Evolutionary conservation across 164 flowering plant species (phyloP), one percentile per base, ranked within the genome.

Genomic region (Cinnamomum micranthum): DNA sequence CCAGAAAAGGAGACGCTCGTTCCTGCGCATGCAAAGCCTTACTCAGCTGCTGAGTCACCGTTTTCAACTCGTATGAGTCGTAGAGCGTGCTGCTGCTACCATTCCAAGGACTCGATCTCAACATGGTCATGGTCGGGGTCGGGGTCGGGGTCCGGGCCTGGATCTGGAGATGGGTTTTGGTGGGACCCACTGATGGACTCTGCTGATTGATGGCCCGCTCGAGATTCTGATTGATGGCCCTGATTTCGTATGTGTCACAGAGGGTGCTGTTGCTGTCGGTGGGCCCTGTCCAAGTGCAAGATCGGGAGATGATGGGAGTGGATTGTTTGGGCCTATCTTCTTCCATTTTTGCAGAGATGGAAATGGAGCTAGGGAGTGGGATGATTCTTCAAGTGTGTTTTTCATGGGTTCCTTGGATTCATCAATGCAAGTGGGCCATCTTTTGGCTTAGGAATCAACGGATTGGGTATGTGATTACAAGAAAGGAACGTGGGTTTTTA

Each of bases 41-140:
- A 71, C 83, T 87, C 71, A 89, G 87, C 58, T 85, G 92, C 9
- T 76, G 73, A 28, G 83, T 81, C 68, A 87, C 79, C 0, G 86
- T 88, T 41, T 60, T 78, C 50, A 89, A 77, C 79, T 89, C 89
- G 23, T 70, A 89, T 1, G 89, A 85, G 80, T 86, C 88, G 65
- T 76, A 83, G 28, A 87, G 81, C 51, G 84, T 81, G 85, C 88
- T 85, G 35, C 35, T 31, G 52, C 86, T 79, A 11, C 79, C 76
- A 64, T 80, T 71, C 75, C 78, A 58, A 9, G 86, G 87, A 79
- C 84, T 84, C 13, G 84, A 68, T 77, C 79, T 78, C 81, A 71
- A 73, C 31, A 77, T 71, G 10, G 47, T 25, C 27, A 25, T 25
- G 27, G 27, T 25, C 27, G 27, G 27, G 27, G 27, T 24, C 25